Percentiles rank a stretch among this genome's conserved stretches.
phyloP scores from a whole-genome alignment of 2,329 filamentous ascomycete genomes.

The Botrytis pseudocinerea region DNA sequence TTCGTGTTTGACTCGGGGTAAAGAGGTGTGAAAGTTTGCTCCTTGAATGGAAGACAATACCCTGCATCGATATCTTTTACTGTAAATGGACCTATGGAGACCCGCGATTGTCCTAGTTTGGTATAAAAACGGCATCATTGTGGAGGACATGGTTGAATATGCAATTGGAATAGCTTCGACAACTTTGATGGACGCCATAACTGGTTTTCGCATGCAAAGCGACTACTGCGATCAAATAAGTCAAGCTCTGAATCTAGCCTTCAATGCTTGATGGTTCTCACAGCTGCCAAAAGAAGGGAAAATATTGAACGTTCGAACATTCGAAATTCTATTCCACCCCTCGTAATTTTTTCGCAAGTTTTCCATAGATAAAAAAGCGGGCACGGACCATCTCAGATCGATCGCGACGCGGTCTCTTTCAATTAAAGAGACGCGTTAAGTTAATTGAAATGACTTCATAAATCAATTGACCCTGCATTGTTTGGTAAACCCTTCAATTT shows the following conservation, averaged over 20 bases:
- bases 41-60: not conserved
- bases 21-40: slow-evolving; percentile 17
- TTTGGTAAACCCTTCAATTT: not conserved
- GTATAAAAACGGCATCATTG: slow-evolving; percentile 68
- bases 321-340: not conserved
- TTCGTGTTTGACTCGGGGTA: slow-evolving; percentile 1
- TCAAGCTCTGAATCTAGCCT: too few species aligned
- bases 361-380: not conserved
- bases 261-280: not conserved
- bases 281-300: not conserved
- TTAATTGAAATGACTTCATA: slow-evolving; percentile 18
- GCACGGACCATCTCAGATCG: slow-evolving; percentile 12
- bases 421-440: slow-evolving; percentile 15
- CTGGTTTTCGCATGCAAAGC: too few species aligned
- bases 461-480: not conserved
- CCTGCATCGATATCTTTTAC: not conserved
- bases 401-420: slow-evolving; percentile 8
- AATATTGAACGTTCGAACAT: not conserved
- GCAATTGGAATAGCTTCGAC: slow-evolving; percentile 23
- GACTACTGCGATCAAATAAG: not conserved
- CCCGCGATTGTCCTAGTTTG: slow-evolving; percentile 63
- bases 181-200: slow-evolving; percentile 24
- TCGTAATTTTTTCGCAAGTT: slow-evolving; percentile 7
- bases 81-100: slow-evolving; percentile 18
- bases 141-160: slow-evolving; percentile 30